A percentile compares a stretch with the other conserved stretches of the same genome.
Conservation (phyloP, 1,284 basidiomycete species). For the Volvariella volvacea region DNA sequence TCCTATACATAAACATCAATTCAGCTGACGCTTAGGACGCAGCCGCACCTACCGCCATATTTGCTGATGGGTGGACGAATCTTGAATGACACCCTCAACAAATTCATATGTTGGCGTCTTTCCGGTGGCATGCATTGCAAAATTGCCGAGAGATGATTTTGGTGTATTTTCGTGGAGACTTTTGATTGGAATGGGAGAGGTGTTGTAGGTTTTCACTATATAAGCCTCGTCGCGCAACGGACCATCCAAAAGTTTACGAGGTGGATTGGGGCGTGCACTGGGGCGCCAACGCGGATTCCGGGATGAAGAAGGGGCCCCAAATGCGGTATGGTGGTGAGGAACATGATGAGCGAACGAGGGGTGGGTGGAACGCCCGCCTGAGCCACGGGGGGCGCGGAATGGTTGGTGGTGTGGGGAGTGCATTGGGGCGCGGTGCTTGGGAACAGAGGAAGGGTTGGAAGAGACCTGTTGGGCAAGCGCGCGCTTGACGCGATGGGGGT, state of each 20-base stretch:
- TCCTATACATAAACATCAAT: constrained; percentile 25
- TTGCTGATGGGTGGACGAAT: constrained; percentile 14
- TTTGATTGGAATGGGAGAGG: constrained; percentile 22
- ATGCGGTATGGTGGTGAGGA: background rate
- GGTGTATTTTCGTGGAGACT: constrained; percentile 22
- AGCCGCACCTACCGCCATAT: constrained; percentile 28
- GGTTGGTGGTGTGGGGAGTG: constrained; percentile 14
- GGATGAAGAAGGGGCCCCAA: constrained; percentile 7
- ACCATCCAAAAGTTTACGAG: constrained; percentile 18
- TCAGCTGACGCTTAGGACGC: background rate
- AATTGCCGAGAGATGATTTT: constrained; percentile 33
- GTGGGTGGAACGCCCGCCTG: constrained; percentile 7
- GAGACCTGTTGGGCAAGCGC: constrained; percentile 19
- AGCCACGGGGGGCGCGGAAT: constrained; percentile 10
- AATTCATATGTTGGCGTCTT: constrained; percentile 28
- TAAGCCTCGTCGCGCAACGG: constrained; percentile 27
- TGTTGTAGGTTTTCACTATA: constrained; percentile 23
- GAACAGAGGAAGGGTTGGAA: constrained; percentile 14
- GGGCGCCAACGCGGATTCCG: constrained; percentile 10
- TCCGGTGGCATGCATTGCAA: constrained; percentile 20
- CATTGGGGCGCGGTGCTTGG: constrained; percentile 20
- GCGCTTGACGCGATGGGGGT: constrained; percentile 26
- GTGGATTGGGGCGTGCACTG: constrained; percentile 6
- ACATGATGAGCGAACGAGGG: background rate
- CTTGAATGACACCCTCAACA: constrained; percentile 20